Conservation (phyloP, 2,329 filamentous ascomycete species). For the Graphilbum sp. region DNA sequence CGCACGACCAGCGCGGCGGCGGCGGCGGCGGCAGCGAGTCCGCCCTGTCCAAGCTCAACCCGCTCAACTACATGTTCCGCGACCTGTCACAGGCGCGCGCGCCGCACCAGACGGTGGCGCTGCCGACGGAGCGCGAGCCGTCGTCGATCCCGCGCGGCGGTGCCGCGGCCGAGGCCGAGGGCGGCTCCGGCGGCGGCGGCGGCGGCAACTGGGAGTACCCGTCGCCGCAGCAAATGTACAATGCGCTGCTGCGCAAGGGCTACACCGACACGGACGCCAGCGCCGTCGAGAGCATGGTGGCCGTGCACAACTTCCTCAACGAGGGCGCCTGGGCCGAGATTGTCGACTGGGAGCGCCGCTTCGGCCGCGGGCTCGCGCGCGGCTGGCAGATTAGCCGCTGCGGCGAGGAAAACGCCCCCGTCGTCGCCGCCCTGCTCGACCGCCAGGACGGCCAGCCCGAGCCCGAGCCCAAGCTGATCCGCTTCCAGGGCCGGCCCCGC, state of each 20-base stretch:
- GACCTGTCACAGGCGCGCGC: constrained; percentile 68
- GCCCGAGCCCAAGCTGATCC: constrained; percentile 49
- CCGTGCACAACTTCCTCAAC: constrained; percentile 95
- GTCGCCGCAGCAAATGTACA: constrained; percentile 98
- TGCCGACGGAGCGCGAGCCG: constrained; percentile 67
- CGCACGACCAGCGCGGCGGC: constrained; percentile 27
- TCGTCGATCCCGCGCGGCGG: constrained; percentile 78
- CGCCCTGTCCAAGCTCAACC: constrained; percentile 38
- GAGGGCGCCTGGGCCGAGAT: constrained; percentile 97
- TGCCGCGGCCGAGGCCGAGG: constrained; percentile 11
- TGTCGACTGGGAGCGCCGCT: constrained; percentile 80
- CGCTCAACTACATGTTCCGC: constrained; percentile 90
- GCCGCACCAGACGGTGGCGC: constrained; percentile 50
- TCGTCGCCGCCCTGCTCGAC: constrained; percentile 20
- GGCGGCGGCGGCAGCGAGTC: constrained; percentile 4
- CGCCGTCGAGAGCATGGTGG: constrained; percentile 91
- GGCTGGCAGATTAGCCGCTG: constrained; percentile 60
- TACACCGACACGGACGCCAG: constrained; percentile 89
- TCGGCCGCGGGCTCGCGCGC: constrained; percentile 52
- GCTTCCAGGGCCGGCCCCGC: constrained; percentile 78
- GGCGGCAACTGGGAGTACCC: constrained; percentile 91
- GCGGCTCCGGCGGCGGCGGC: constrained; percentile 47
- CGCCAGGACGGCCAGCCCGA: constrained; percentile 28
- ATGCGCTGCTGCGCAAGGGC: constrained; percentile 88
- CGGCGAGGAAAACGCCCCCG: constrained; percentile 47